Base-by-base conservation (phyloP, 192 early-diverging fungal species). In the Backusella liffmaniae region DNA sequence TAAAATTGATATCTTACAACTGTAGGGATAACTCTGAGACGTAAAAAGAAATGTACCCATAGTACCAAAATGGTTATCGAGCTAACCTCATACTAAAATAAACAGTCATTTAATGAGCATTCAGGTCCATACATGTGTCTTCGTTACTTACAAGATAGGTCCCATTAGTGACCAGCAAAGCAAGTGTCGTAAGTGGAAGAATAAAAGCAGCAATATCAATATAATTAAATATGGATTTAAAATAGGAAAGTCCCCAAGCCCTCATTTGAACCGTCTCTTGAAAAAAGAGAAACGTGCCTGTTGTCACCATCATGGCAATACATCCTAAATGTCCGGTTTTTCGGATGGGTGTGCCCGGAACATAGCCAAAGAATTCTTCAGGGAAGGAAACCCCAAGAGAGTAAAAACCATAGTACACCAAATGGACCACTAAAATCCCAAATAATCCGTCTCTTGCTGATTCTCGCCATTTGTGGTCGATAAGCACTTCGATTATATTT, bases 391-490 rank as follows among this genome's bases (percentile, higher is more conserved):
- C 29, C 1, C 21, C 37, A 8, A 46, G 26, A 26, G 35, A 44
- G 39, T 44, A 74, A 29, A 46, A 35, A 1, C 39, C 16, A 66
- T 74, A 74, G 39, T 66, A 74, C 23, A 41, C n/a, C 15, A 66
- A 18, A 42, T 74, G 56, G 8, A 74, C 30, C 7, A 44, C 26
- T 3, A 30, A 66, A 15, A 74, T 66, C 21, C 32, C 37, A 9
- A 32, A 66, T 5, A 66, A 44, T 5, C 35, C 30, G 12, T 41
- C 29, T 21, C 36, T 36, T 1, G 59, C 73, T 41, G 66, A 74
- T 8, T 34, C 26, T 5, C 39, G 56, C 73, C 73, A 74, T 74
- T 74, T 74, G 15, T 74, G 66, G 39, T 49, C 46, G 6, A 49
- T 49, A n/a, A 49, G 46, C 1, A 49, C 46, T n/a, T 49, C 46